Percentiles rank a stretch among this genome's conserved stretches.
phyloP scores from a whole-genome alignment of 768 basidiomycete genomes.

The Steccherinum ochraceum region DNA sequence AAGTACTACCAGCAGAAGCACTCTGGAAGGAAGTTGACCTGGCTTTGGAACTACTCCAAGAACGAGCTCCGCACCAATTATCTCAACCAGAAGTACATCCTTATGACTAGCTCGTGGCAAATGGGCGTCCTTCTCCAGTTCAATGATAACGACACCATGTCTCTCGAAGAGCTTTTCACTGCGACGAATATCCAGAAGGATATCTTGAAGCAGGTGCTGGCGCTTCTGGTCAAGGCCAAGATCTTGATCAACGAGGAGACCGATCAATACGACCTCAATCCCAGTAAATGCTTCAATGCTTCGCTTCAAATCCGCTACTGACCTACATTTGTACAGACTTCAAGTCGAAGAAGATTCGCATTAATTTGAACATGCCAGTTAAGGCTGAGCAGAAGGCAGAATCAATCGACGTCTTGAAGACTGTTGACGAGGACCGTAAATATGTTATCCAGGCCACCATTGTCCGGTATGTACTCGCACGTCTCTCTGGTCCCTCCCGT shows the following conservation, averaged over 20 bases:
- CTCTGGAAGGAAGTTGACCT: constrained; percentile 90
- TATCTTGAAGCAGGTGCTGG: constrained; percentile 64
- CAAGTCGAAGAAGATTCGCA: constrained; percentile 91
- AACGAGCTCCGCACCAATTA: constrained; percentile 94
- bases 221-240: constrained; percentile 69
- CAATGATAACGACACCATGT: constrained; percentile 85
- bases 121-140: constrained; percentile 93
- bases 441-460: constrained; percentile 94
- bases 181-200: constrained; percentile 82
- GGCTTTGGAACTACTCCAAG: constrained; percentile 98
- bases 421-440: constrained; percentile 95
- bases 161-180: constrained; percentile 67
- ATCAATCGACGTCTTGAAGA: constrained; percentile 82
- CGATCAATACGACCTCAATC: constrained; percentile 90
- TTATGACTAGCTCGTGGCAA: constrained; percentile 94
- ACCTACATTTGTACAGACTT: constrained; percentile 45
- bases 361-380: constrained; percentile 87
- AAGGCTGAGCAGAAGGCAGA: constrained; percentile 95
- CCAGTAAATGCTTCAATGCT: constrained; percentile 35
- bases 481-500: neutral
- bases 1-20: constrained; percentile 93
- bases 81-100: constrained; percentile 89
- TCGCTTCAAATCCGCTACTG: neutral
- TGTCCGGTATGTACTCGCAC: constrained; percentile 47
- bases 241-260: constrained; percentile 83